Evolutionary conservation across 352 stramenopile genomes (phyloP), one percentile per base, ranked within the genome.

Genomic region (Globisporangium sylvaticum): DNA sequence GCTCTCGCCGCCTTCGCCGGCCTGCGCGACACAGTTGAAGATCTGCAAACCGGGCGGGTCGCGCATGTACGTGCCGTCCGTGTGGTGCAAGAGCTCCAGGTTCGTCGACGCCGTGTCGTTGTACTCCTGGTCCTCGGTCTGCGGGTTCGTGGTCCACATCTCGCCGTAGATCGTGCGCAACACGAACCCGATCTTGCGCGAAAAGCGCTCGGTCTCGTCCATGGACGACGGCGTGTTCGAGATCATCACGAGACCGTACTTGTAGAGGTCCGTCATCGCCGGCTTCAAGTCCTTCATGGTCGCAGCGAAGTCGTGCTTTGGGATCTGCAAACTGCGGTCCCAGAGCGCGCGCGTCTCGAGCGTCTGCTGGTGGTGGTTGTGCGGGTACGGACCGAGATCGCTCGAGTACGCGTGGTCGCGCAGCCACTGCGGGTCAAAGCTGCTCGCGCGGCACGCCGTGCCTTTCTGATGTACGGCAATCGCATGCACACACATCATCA

Each of bases 101-200:
- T 96, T 95, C 5, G 87, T 95, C 9, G 84, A 93, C 48, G 89
- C 89, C 29, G 89, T 96, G 79, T 96, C 89, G 59, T 96, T 96
- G 75, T 95, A 94, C 55, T 67, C 65, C 61, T 95, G 81, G 1
- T 79, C 78, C 7, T 85, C 78, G 24, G 70, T 83, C 67, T 88
- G 73, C 24, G 88, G 87, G 60, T 89, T 90, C 10, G 89, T 96
- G 32, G 86, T 95, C 87, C 87, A 96, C 87, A 96, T 95, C n/a
- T 75, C 83, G 44, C 89, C 89, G 71, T 96, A 96, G 65, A 96
- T 94, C 24, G 89, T 96, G 62, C 89, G 83, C 59, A 93, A 29
- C 24, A 92, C 83, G 24, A 93, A 94, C 10, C 89, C 89, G 58
- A 96, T 95, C 70, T 86, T 83, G 53, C 77, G 83, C 44, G 88